Conservation (phyloP, 768 basidiomycete genomes). For the Russula brevipes region DNA sequence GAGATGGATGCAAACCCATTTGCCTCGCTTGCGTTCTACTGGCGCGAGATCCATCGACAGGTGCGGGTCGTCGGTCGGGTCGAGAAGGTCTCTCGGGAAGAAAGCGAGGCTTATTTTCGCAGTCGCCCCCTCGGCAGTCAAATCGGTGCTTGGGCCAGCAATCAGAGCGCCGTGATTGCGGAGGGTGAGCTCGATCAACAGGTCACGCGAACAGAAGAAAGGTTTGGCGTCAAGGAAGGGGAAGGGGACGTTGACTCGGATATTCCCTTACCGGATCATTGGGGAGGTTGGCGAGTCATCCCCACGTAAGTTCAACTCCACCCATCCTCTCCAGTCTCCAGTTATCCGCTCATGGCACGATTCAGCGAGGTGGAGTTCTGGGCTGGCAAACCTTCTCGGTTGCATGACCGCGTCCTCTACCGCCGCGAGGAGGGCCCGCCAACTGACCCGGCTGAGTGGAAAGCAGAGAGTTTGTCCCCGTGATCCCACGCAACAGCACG, state of each 20-base stretch:
- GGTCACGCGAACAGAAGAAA: conserved; percentile 51
- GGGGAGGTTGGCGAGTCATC: conserved; percentile 96
- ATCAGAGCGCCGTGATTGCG: conserved; percentile 72
- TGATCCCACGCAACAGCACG: neutral
- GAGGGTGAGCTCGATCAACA: conserved; percentile 65
- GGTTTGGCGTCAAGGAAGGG: conserved; percentile 46
- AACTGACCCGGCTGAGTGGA: conserved; percentile 59
- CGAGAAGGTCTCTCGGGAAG: conserved; percentile 66
- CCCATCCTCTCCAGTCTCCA: neutral
- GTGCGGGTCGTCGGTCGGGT: conserved; percentile 82
- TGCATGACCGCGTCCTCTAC: conserved; percentile 88
- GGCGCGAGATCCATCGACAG: conserved; percentile 76
- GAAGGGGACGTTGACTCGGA: conserved; percentile 40
- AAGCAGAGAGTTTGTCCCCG: conserved; percentile 73
- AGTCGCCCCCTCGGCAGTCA: conserved; percentile 77
- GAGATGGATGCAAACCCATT: conserved; percentile 75
- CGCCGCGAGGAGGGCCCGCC: conserved; percentile 46
- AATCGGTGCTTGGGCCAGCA: conserved; percentile 91
- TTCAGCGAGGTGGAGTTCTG: conserved; percentile 93
- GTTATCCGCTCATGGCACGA: conserved; percentile 4
- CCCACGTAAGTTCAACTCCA: conserved; percentile 58
- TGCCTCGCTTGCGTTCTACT: conserved; percentile 85
- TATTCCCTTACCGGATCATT: conserved; percentile 81
- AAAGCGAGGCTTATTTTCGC: conserved; percentile 80
- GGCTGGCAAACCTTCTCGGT: conserved; percentile 90